phyloP scores from a whole-genome alignment of 2,329 filamentous ascomycete genomes.

The Cladobotryum protrusum region DNA sequence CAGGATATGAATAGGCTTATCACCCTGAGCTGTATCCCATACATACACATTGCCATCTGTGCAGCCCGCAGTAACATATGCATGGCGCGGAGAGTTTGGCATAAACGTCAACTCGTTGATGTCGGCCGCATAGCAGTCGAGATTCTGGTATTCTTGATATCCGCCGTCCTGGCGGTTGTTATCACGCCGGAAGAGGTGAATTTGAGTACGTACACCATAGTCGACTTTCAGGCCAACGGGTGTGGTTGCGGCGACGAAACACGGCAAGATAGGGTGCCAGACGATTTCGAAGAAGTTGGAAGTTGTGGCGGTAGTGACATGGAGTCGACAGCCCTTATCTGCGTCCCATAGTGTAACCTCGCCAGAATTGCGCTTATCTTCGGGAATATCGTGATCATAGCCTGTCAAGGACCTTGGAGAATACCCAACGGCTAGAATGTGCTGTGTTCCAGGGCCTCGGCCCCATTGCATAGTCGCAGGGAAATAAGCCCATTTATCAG shows the following conservation, averaged over 20 bases:
- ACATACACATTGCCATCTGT: constrained; percentile 58
- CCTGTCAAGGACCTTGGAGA: constrained; percentile 49
- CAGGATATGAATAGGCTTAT: constrained; percentile 50
- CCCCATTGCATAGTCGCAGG: constrained; percentile 61
- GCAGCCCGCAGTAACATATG: constrained; percentile 55
- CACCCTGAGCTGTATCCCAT: constrained; percentile 54
- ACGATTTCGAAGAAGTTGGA: constrained; percentile 59
- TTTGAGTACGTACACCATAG: constrained; percentile 45
- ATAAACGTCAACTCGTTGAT: constrained; percentile 57
- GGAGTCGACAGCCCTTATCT: constrained; percentile 34
- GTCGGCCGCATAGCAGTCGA: constrained; percentile 54
- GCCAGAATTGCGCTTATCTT: constrained; percentile 50
- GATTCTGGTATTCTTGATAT: constrained; percentile 42
- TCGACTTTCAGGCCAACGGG: constrained; percentile 42
- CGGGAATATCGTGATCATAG: constrained; percentile 53
- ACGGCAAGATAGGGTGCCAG: constrained; percentile 51
- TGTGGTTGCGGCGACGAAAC: constrained; percentile 54
- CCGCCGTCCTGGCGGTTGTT: constrained; percentile 19
- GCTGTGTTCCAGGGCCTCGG: constrained; percentile 33
- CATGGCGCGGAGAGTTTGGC: constrained; percentile 45
- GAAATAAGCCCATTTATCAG: constrained; percentile 54
- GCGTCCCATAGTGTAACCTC: constrained; percentile 57
- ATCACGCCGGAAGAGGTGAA: constrained; percentile 45
- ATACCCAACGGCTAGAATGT: constrained; percentile 56
- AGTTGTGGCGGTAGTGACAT: constrained; percentile 44